Conservation (phyloP, 768 basidiomycete species). For the Mycena galopus region DNA sequence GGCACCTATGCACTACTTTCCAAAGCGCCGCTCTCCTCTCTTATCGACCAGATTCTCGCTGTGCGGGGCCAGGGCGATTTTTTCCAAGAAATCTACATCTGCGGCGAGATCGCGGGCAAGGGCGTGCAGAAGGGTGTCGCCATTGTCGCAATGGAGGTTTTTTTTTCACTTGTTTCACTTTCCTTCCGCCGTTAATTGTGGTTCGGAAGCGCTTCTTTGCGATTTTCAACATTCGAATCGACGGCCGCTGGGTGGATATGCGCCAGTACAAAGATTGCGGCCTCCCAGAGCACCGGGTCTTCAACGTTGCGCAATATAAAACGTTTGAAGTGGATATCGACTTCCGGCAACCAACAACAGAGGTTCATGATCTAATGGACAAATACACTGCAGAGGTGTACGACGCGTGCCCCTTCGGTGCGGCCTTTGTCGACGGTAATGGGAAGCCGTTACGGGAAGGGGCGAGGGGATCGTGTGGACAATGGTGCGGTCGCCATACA, state of each 20-base stretch:
- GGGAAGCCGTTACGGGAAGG: conserved; percentile 28
- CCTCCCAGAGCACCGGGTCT: conserved; percentile 37
- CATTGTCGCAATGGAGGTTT: conserved; percentile 28
- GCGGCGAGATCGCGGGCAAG: conserved; percentile 37
- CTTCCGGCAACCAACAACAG: conserved; percentile 9
- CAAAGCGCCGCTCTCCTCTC: conserved; percentile 32
- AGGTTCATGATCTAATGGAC: conserved; percentile 29
- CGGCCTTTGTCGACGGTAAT: conserved; percentile 27
- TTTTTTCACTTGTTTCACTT: background rate
- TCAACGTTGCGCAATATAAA: conserved; percentile 34
- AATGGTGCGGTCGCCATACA: conserved; percentile 31
- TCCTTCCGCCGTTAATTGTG: background rate
- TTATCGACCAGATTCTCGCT: conserved; percentile 37
- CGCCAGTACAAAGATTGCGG: conserved; percentile 34
- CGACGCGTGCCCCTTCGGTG: conserved; percentile 34
- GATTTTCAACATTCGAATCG: conserved; percentile 41
- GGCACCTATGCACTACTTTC: conserved; percentile 37
- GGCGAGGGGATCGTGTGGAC: conserved; percentile 42
- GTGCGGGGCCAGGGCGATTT: conserved; percentile 13
- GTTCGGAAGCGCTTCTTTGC: conserved; percentile 36
- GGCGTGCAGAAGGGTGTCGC: conserved; percentile 41
- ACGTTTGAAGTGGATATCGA: conserved; percentile 38
- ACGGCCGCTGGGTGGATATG: conserved; percentile 40
- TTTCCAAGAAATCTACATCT: conserved; percentile 35
- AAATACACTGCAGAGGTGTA: conserved; percentile 37